A percentile compares a stretch with the other conserved stretches of the same genome.
phyloP scores from a whole-genome alignment of 768 basidiomycete species.

The Mycena filopes region DNA sequence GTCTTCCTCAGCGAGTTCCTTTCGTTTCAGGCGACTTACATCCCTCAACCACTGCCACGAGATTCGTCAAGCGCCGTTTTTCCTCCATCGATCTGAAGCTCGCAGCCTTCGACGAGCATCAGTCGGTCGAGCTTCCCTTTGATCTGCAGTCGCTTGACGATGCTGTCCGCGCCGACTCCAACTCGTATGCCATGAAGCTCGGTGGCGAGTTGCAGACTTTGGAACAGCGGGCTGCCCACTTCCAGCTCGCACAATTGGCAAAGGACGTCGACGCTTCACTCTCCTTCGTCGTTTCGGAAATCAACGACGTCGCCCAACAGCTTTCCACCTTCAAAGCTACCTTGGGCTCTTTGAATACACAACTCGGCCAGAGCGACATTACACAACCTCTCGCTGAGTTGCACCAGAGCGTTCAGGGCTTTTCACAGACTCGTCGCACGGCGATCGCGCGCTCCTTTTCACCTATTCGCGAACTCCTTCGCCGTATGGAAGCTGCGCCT shows the following conservation, averaged over 20 bases:
- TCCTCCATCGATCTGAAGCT: conserved; percentile 51
- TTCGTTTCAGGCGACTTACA: conserved; percentile 59
- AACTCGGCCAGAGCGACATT: conserved; percentile 41
- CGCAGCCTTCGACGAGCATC: conserved; percentile 44
- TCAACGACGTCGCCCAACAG: conserved; percentile 52
- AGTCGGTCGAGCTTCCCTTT: conserved; percentile 58
- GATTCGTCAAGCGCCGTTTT: conserved; percentile 46
- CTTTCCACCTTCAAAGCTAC: conserved; percentile 52
- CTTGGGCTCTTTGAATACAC: conserved; percentile 45
- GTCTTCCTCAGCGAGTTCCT: conserved; percentile 61
- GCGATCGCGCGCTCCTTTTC: conserved; percentile 60
- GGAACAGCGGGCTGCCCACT: conserved; percentile 56
- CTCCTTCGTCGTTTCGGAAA: conserved; percentile 46
- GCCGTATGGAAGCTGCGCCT: conserved; percentile 63
- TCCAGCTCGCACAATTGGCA: conserved; percentile 64
- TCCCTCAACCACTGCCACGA: conserved; percentile 30
- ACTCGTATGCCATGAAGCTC: conserved; percentile 73
- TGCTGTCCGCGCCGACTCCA: conserved; percentile 73
- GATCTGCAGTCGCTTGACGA: conserved; percentile 70
- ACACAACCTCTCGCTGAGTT: conserved; percentile 50
- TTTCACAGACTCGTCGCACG: conserved; percentile 46
- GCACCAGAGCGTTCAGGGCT: conserved; percentile 47
- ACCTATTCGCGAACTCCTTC: conserved; percentile 63
- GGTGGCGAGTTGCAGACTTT: conserved; percentile 64
- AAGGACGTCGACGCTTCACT: conserved; percentile 61